Base-by-base conservation (phyloP, 176 grass and related monocot genomes). In the Eragrostis curvula region DNA sequence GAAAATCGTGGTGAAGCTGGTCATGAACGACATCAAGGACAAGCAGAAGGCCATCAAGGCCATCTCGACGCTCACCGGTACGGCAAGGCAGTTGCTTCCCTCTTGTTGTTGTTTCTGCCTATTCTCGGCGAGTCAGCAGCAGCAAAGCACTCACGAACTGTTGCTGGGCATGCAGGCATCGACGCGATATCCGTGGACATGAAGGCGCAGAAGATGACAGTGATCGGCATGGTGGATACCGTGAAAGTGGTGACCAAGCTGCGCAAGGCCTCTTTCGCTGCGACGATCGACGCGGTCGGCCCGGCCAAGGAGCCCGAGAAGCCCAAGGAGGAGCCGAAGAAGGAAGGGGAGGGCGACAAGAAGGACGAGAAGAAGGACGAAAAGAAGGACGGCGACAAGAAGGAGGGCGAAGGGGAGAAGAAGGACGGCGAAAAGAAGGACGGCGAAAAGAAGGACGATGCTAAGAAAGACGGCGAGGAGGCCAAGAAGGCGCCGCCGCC, bases 21-120 rank as follows among this genome's bases (percentile, higher is more conserved):
- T 91, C 66, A 21, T 97, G 74, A 70, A 89, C n/a, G 88, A 92
- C 78, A 89, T 83, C 39, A 92, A 53, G 57, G 92, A 94, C 41
- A 97, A 97, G 77, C 95, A 86, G 88, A 97, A 92, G 90, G 95
- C 95, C 8, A 73, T 97, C 53, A 97, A 94, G 83, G 78, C 81
- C 14, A 90, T 97, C 27, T 81, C 95, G 25, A 15, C 52, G 48
- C 68, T 97, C 85, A 10, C n/a, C 28, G 92, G 95, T 94, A 62
- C 1, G 62, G 16, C 40, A 51, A 0, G 61, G 16, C 47, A 71
- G 40, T 56, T 77, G 5, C 36, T 17, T 39, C 48, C 27, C 36
- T 32, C 65, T 44, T 16, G 0, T 29, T 46, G 8, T 42, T 29
- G 15, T 65, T 66, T 23, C 29, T 17, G 42, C 46, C 8, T 79